Percentiles rank a stretch among this genome's conserved stretches.
phyloP scores from a whole-genome alignment of 148 eudicot species.

The Selenicereus undatus region DNA sequence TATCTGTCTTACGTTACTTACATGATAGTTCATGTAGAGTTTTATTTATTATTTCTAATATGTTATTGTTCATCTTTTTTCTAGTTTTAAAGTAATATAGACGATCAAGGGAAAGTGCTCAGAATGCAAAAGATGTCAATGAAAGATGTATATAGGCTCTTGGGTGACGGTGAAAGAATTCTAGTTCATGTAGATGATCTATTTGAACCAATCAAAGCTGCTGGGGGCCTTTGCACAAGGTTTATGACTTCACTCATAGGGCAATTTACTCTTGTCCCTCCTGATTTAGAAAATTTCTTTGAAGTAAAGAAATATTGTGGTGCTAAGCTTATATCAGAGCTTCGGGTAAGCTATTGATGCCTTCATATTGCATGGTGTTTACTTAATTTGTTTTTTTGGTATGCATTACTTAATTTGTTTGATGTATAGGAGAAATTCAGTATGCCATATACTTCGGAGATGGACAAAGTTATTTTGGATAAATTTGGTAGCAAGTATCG shows the following conservation, averaged over 20 bases:
- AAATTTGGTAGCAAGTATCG: not conserved
- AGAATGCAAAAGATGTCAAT: not conserved
- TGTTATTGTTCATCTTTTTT: too few relatives aligned
- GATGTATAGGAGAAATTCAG: not conserved
- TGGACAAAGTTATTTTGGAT: not conserved
- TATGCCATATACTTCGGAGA: not conserved
- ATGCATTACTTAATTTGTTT: not conserved
- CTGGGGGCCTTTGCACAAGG: conserved; percentile 1
- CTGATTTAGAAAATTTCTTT: not conserved
- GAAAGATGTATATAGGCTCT: not conserved
- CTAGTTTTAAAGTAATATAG: not conserved
- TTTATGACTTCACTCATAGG: not conserved
- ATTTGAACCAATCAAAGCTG: not conserved
- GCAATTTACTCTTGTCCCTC: not conserved
- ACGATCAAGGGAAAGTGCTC: not conserved
- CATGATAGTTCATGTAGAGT: not conserved
- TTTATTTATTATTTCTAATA: not conserved
- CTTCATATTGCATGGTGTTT: not conserved
- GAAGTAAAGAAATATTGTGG: not conserved
- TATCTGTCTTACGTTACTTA: not conserved
- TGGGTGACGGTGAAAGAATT: not conserved
- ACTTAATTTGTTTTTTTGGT: too few relatives aligned
- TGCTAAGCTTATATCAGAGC: not conserved
- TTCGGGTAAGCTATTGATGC: not conserved
- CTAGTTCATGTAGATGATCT: not conserved